Evolutionary conservation across 139 green algal genomes (phyloP), one percentile per base, ranked within the genome.

Genomic region (Spirogloea muscicola): DNA sequence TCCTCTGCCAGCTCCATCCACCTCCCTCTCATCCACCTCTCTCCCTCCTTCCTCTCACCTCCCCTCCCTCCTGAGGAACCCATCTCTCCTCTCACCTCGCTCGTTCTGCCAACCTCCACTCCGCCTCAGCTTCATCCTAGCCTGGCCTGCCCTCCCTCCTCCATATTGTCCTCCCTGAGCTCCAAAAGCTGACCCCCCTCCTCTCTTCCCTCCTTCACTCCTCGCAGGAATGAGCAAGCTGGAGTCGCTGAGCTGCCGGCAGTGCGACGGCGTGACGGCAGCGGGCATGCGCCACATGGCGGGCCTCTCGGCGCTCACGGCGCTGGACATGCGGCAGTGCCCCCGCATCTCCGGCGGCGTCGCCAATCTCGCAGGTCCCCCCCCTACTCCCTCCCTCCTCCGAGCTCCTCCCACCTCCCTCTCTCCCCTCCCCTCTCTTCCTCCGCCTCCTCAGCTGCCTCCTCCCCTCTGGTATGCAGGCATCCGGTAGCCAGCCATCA

Each of bases 311-410:
- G 27, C n/a, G 10, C 43, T 74, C 13, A 39, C 31, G 55, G 55
- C 7, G 34, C 39, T 74, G 18, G 66, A 74, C 39, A 37, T 74
- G 21, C 44, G 64, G 42, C n/a, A 43, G 9, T 74, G 66, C 44
- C n/a, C 44, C 34, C 2, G 13, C 3, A 5, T 74, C 25, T 34
- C n/a, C 36, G 66, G 34, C 41, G 66, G 66, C 2, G n/a, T 74
- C 21, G 44, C 25, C 4, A 25, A 74, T 36, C 34, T 72, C 38
- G 18, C 27, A 27, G 39, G 63, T 72, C 6, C 34, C 3, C 42
- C 33, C 13, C 29, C 16, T 16, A 64, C 27, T 64, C 31, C n/a
- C n/a, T n/a, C n/a, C n/a, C n/a, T n/a, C n/a, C n/a, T n/a, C n/a
- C n/a, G n/a, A n/a, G n/a, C n/a, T n/a, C n/a, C n/a, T n/a, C n/a